These are phyloP conservation scores for Leptographium lundbergii DNA, from an alignment of 2,329 filamentous ascomycete species.

Conservation along the genomic window DNA sequence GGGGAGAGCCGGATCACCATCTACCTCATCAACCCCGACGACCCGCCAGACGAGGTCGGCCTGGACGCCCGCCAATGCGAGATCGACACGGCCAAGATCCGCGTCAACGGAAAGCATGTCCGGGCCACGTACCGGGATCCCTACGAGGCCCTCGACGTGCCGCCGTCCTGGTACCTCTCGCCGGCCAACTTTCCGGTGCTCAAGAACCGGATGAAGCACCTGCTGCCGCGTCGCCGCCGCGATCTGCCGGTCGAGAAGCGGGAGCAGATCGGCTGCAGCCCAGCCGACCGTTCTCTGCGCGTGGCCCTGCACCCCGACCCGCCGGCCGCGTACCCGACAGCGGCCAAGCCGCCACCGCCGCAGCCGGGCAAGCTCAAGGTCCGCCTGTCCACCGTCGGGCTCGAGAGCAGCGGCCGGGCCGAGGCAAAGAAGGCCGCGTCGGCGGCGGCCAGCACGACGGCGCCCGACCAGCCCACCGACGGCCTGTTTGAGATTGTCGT, in stretches of 20 bases:
- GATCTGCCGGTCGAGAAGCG: constrained; percentile 44
- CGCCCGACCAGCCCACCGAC: constrained; percentile 6
- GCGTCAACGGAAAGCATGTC: constrained; percentile 32
- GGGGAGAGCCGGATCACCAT: constrained; percentile 76
- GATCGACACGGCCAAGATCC: constrained; percentile 41
- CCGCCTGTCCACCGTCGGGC: constrained; percentile 4
- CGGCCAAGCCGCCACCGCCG: background rate
- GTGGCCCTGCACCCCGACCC: constrained; percentile 24
- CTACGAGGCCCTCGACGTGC: constrained; percentile 51
- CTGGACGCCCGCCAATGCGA: constrained; percentile 52
- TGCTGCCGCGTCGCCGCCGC: constrained; percentile 36
- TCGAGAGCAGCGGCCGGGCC: background rate
- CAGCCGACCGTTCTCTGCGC: constrained; percentile 38
- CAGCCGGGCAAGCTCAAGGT: constrained; percentile 9
- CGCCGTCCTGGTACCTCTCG: constrained; percentile 47
- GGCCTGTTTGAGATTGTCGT: constrained; percentile 38
- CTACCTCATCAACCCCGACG: constrained; percentile 44
- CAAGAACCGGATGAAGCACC: constrained; percentile 49
- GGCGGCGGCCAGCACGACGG: background rate
- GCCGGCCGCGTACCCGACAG: constrained; percentile 7
- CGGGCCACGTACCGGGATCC: constrained; percentile 47
- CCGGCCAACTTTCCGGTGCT: constrained; percentile 65
- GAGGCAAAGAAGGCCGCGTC: background rate
- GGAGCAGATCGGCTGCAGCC: constrained; percentile 41
- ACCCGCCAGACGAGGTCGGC: constrained; percentile 39